These are phyloP conservation scores for Thymus quinquecostatus DNA, from an alignment of 257 asterid species.

Conservation along the genomic window DNA sequence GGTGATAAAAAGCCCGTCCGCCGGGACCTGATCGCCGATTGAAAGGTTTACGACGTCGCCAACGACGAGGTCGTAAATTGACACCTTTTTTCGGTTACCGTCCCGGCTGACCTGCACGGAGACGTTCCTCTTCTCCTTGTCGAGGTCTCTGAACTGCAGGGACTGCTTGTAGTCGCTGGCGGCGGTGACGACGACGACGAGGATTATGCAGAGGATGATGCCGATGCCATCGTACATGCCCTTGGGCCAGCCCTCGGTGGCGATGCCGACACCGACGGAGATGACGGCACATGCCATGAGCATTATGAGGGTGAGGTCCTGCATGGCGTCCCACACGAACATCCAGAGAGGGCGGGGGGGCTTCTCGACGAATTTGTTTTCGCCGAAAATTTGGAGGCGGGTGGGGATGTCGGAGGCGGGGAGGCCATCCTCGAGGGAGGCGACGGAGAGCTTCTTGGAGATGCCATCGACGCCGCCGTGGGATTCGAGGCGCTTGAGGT, in stretches of 20 bases:
- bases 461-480: conserved; percentile 68
- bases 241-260: conserved; percentile 85
- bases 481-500: conserved; percentile 48
- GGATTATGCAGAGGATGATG: conserved; percentile 57
- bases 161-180: conserved; percentile 79
- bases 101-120: conserved; percentile 62
- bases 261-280: conserved; percentile 69
- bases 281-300: conserved; percentile 73
- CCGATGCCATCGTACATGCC: conserved; percentile 83
- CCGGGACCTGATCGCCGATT: conserved; percentile 82
- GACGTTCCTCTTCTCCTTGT: conserved; percentile 67
- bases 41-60: conserved; percentile 78
- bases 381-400: conserved; percentile 57
- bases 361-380: conserved; percentile 61
- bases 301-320: conserved; percentile 69
- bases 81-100: conserved; percentile 52
- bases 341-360: conserved; percentile 68
- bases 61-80: conserved; percentile 64
- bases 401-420: conserved; percentile 43
- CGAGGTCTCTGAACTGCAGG: conserved; percentile 76
- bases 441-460: conserved; percentile 52
- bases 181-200: conserved; percentile 79
- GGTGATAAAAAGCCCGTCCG: conserved; percentile 67
- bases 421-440: conserved; percentile 58
- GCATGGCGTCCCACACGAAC: conserved; percentile 82